A percentile compares a stretch with the other conserved stretches of the same genome.
Evolutionary conservation across 2,329 filamentous ascomycete genomes (phyloP).

Genomic region (Fusarium sp.): DNA sequence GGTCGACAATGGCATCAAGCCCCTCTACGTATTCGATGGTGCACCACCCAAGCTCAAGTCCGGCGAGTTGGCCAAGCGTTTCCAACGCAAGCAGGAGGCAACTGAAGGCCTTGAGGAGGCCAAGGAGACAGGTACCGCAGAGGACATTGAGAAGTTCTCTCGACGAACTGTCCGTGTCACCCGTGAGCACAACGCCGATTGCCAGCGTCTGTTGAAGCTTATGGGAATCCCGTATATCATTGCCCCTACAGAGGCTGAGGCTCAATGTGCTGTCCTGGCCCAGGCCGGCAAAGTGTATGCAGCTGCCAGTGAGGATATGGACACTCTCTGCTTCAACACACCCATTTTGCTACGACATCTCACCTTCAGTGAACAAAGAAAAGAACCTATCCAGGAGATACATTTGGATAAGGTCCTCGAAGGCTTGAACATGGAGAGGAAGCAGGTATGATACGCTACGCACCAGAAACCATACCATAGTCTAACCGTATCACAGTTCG

Average conservation of each 20-base stretch:
- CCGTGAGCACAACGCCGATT: slow-evolving; percentile 96
- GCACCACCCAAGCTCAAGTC: slow-evolving; percentile 98
- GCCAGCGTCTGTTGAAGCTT: slow-evolving; percentile 87
- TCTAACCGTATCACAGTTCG: slow-evolving; percentile 72
- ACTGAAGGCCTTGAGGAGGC: slow-evolving; percentile 92
- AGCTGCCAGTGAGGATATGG: slow-evolving; percentile 98
- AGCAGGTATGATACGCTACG: slow-evolving; percentile 70
- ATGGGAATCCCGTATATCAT: slow-evolving; percentile 98
- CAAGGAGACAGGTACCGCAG: slow-evolving; percentile 94
- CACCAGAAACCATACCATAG: background rate
- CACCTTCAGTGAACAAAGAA: slow-evolving; percentile 96
- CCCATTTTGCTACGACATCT: slow-evolving; percentile 92
- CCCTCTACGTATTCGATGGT: slow-evolving; percentile 97
- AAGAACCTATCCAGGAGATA: slow-evolving; percentile 98
- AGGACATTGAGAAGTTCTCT: slow-evolving; percentile 99
- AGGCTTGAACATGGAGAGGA: slow-evolving; percentile 87
- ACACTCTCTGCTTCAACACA: slow-evolving; percentile 94
- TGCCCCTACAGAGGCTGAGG: slow-evolving; percentile 96
- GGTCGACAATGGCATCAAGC: slow-evolving; percentile 98
- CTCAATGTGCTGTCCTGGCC: slow-evolving; percentile 92
- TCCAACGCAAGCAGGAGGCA: slow-evolving; percentile 93
- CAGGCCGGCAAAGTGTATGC: slow-evolving; percentile 95
- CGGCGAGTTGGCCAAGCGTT: slow-evolving; percentile 94
- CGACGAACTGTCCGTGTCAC: slow-evolving; percentile 93
- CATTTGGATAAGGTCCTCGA: slow-evolving; percentile 87